Conservation (phyloP, 495 filamentous ascomycete genomes). For the Penicillium riverlandense region DNA sequence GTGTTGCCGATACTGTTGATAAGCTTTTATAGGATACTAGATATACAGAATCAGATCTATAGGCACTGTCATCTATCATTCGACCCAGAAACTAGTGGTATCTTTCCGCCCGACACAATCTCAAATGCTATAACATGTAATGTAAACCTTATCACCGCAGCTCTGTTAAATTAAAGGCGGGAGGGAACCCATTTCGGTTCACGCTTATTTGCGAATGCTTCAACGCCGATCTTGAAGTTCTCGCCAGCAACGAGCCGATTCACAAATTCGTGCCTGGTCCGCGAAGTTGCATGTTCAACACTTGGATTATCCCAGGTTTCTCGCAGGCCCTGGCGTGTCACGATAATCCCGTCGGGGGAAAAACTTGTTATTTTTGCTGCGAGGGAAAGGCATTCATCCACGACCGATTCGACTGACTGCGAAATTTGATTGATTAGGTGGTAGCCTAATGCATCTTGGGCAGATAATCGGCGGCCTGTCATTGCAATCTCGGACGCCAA, state of each 20-base stretch:
- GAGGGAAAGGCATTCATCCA: slow-evolving; percentile 19
- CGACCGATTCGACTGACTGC: slow-evolving; percentile 36
- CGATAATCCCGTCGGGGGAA: slow-evolving; percentile 64
- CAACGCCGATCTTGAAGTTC: slow-evolving; percentile 69
- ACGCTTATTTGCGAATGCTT: slow-evolving; percentile 68
- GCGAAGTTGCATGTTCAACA: slow-evolving; percentile 52
- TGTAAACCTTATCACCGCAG: no score
- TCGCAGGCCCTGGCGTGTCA: slow-evolving; percentile 55
- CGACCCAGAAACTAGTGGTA: no score
- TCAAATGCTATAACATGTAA: no score
- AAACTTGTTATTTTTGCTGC: slow-evolving; percentile 25
- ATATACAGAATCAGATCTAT: no score
- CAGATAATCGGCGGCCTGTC: slow-evolving; percentile 48
- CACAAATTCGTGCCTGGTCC: slow-evolving; percentile 47
- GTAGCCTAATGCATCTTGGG: slow-evolving; percentile 50
- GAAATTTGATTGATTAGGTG: slow-evolving; percentile 58
- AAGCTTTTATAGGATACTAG: no score
- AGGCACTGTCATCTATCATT: no score
- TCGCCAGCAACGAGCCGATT: slow-evolving; percentile 51
- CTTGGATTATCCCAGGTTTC: slow-evolving; percentile 57
- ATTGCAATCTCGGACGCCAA: slow-evolving; percentile 62
- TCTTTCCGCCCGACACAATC: no score
- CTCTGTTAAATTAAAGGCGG: neutral
- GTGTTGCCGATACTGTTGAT: no score
- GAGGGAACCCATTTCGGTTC: slow-evolving; percentile 52